Evolutionary conservation across 1,139 yeast species (phyloP), one percentile per base, ranked within the genome.

Genomic region (Nakaseomyces sp.): DNA sequence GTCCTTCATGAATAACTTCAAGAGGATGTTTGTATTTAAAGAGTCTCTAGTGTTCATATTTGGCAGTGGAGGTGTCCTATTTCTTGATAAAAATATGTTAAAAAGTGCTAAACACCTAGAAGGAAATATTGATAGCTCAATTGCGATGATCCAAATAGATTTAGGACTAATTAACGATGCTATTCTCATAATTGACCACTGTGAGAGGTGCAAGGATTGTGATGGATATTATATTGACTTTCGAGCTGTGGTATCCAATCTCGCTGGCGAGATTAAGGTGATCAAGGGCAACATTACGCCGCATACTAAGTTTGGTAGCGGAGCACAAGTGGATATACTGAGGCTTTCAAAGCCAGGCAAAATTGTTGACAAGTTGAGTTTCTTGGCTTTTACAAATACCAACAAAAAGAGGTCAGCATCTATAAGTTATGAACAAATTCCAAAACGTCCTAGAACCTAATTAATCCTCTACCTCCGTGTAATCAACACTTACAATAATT

Each of bases 121-220:
- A 5, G 38, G 43, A 15, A 50, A 49, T 39, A 38, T 41, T 18
- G 33, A 38, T 9, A 39, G 41, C 8, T 46, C 54, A 10, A 18
- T 55, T 10, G 50, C 54, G 31, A 42, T 54, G 12, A 50, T 56
- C 8, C 37, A 50, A 20, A 49, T 48, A 37, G 42, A 53, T 25
- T 43, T 58, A 10, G 63, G 61, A 1, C 43, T 54, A 9, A 48
- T 56, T 5, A 50, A 51, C 19, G 61, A 59, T 45, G 52, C 56
- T 6, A 48, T 54, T 4, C 24, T 58, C 13, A 30, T 52, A 2
- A 45, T 55, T n/a, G 45, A 49, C 10, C 19, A 42, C n/a, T 43
- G 50, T 17, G 44, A 48, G 28, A 31, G 39, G 9, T 44, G 49
- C 25, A 5, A 22, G 10, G 43, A 43, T 15, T 45, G 49, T 28